Conservation (phyloP, 2,329 filamentous ascomycete genomes). For the Colletotrichum simmondsii region DNA sequence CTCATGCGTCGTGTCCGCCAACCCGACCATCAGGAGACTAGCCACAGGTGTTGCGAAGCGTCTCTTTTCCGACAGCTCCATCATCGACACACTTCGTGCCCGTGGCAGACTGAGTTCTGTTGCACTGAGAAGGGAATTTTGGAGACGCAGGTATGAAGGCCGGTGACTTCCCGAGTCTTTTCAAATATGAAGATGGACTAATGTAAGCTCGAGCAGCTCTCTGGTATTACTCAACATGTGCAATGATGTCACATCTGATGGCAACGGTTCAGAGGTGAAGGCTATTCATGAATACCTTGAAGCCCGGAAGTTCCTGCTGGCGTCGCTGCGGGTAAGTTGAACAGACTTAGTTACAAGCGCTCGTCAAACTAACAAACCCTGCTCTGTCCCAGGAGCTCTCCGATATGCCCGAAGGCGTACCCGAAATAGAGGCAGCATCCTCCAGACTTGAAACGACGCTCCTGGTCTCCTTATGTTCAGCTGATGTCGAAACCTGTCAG, state of each 20-base stretch:
- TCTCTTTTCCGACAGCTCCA: slow-evolving; percentile 54
- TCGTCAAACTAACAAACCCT: neutral
- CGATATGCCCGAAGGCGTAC: slow-evolving; percentile 63
- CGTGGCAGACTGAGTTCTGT: slow-evolving; percentile 49
- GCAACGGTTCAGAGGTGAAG: slow-evolving; percentile 54
- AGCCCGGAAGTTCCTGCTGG: slow-evolving; percentile 64
- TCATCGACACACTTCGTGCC: slow-evolving; percentile 48
- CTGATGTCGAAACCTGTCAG: slow-evolving; percentile 73
- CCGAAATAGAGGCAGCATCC: slow-evolving; percentile 63
- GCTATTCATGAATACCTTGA: slow-evolving; percentile 67
- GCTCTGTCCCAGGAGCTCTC: slow-evolving; percentile 59
- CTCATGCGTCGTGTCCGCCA: slow-evolving; percentile 63
- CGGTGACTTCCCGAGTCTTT: neutral
- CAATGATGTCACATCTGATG: slow-evolving; percentile 56
- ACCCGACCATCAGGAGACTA: slow-evolving; percentile 59
- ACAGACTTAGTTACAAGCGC: neutral
- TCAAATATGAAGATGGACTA: neutral
- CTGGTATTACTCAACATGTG: slow-evolving; percentile 58
- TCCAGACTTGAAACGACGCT: slow-evolving; percentile 71
- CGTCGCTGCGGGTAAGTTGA: slow-evolving; percentile 57
- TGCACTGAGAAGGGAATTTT: slow-evolving; percentile 57
- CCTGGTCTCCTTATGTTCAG: slow-evolving; percentile 72
- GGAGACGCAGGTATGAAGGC: slow-evolving; percentile 60
- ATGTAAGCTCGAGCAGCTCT: slow-evolving; percentile 50
- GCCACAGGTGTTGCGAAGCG: slow-evolving; percentile 59